These are phyloP conservation scores for Tetrahymena thermophila DNA, from an alignment of 73 alveolate genomes.

Conservation along the genomic window DNA sequence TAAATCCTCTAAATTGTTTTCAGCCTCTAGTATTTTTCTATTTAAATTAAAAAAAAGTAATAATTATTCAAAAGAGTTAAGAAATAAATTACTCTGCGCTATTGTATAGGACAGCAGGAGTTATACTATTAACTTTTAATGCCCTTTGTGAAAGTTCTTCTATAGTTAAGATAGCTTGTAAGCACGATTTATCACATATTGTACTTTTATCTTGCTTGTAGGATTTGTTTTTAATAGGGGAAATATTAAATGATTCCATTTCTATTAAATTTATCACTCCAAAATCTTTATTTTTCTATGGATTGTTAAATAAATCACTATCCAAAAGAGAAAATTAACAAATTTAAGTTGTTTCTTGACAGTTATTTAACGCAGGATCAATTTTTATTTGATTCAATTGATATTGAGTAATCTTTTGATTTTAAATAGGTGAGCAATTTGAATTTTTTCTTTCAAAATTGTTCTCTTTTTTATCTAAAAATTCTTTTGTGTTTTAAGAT, in stretches of 20 bases:
- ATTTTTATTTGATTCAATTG: background rate
- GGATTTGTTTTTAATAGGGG: background rate
- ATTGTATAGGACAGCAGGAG: background rate
- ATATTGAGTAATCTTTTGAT: background rate
- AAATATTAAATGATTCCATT: background rate
- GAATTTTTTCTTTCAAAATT: background rate
- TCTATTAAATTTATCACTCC: background rate
- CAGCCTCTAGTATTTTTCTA: background rate
- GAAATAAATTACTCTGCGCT: background rate
- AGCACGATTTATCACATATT: background rate
- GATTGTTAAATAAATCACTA: background rate
- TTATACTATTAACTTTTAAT: background rate
- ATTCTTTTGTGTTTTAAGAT: background rate
- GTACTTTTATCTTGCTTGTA: background rate
- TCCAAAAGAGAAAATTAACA: background rate
- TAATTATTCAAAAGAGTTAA: background rate
- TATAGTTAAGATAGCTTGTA: background rate
- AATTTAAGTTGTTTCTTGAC: background rate
- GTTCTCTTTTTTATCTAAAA: background rate
- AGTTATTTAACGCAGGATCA: background rate
- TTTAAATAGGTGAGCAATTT: background rate
- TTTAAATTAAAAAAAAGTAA: background rate
- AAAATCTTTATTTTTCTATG: background rate
- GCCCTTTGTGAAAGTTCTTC: background rate
- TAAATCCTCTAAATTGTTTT: background rate